These are phyloP conservation scores for Diaporthe vexans DNA, from an alignment of 2,329 filamentous ascomycete species.

Conservation along the genomic window DNA sequence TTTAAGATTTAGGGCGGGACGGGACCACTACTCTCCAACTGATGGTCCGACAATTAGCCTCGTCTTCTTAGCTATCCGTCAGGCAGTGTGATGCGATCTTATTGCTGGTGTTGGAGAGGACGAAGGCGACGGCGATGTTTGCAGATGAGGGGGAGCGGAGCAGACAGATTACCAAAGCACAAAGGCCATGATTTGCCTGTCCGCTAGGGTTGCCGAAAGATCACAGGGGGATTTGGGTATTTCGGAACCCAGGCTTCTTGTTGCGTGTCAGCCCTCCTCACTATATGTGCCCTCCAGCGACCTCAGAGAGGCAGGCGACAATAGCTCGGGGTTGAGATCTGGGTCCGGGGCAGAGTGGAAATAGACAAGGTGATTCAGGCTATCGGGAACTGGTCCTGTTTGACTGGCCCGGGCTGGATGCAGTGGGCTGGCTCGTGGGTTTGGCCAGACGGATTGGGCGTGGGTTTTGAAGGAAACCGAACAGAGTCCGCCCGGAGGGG, in stretches of 20 bases:
- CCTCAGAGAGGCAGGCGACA: slow-evolving; percentile 22
- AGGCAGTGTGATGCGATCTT: slow-evolving; percentile 16
- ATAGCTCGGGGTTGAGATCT: slow-evolving; percentile 31
- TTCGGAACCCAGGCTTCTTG: slow-evolving; percentile 7
- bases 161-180: slow-evolving; percentile 24
- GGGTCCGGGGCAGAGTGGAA: slow-evolving; percentile 9
- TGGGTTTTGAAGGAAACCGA: slow-evolving; percentile 23
- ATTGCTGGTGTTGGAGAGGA: slow-evolving; percentile 14
- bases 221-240: slow-evolving; percentile 14
- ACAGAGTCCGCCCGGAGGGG: not conserved
- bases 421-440: not conserved
- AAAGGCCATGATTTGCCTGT: slow-evolving; percentile 20
- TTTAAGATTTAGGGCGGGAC: slow-evolving; percentile 22
- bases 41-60: slow-evolving; percentile 33
- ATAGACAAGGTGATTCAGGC: slow-evolving; percentile 21
- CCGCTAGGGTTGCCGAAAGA: slow-evolving; percentile 13
- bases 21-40: slow-evolving; percentile 25
- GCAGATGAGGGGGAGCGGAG: slow-evolving; percentile 22
- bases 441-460: slow-evolving; percentile 4
- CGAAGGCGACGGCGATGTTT: slow-evolving; percentile 10
- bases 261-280: slow-evolving; percentile 25
- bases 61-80: slow-evolving; percentile 4
- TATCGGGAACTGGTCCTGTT: slow-evolving; percentile 11
- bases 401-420: slow-evolving; percentile 21
- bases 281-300: slow-evolving; percentile 21